These are phyloP conservation scores for Epichloe sylvatica DNA, from an alignment of 2,329 filamentous ascomycete species.

Conservation along the genomic window DNA sequence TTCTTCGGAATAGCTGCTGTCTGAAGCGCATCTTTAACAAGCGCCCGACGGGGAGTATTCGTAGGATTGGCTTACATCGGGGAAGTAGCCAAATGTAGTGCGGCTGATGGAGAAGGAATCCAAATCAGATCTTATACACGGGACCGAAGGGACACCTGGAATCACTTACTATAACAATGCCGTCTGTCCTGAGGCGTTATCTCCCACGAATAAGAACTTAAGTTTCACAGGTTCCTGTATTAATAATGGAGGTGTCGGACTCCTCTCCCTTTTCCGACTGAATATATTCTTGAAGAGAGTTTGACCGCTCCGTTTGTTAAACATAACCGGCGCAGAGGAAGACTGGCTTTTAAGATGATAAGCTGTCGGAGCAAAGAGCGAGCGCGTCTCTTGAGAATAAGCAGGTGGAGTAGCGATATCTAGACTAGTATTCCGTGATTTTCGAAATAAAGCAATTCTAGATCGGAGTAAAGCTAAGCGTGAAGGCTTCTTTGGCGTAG, in stretches of 20 bases:
- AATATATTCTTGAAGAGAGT: not conserved
- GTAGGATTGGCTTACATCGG: conserved; percentile 17
- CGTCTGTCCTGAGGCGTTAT: conserved; percentile 20
- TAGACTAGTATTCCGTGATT: not conserved
- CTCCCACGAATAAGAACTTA: conserved; percentile 25
- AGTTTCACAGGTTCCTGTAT: conserved; percentile 10
- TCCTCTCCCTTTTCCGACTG: conserved; percentile 11
- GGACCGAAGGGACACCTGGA: not conserved
- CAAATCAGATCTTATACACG: not conserved
- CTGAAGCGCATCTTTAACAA: conserved; percentile 8
- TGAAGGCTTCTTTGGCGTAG: not conserved
- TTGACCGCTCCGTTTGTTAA: not conserved
- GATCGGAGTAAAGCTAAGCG: not conserved
- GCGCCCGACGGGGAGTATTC: not conserved
- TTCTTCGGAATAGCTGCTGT: conserved; percentile 20
- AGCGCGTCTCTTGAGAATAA: not conserved
- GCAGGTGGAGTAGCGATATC: not conserved
- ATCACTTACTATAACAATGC: conserved; percentile 23
- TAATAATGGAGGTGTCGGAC: conserved; percentile 1
- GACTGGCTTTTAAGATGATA: not conserved
- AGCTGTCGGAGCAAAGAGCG: not conserved
- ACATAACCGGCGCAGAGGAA: not conserved
- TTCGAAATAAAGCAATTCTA: not conserved
- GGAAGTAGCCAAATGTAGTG: conserved; percentile 23
- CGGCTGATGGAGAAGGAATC: conserved; percentile 12